Evolutionary conservation across 257 asterid species (phyloP).

Genomic region (Forsythia suspensa): DNA sequence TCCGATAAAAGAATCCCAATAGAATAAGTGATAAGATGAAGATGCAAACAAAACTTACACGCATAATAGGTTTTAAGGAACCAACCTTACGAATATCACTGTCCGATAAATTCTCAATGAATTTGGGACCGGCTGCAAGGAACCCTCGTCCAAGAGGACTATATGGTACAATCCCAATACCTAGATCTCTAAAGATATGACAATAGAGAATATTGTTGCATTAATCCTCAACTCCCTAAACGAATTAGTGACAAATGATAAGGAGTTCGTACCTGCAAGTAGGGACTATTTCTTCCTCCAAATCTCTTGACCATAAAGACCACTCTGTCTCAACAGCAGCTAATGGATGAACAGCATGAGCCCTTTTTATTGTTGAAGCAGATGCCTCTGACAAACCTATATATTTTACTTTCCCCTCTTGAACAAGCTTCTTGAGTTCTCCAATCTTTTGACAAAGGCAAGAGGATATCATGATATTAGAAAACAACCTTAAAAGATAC

Average conservation of each 20-base stretch:
- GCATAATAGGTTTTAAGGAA: too few relatives aligned
- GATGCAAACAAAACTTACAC: too few relatives aligned
- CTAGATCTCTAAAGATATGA: constrained; percentile 23
- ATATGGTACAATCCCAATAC: constrained; percentile 30
- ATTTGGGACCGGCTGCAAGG: constrained; percentile 28
- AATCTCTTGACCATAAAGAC: constrained; percentile 76
- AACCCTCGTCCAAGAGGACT: constrained; percentile 36
- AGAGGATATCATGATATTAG: background rate
- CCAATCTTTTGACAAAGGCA: constrained; percentile 44
- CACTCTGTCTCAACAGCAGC: constrained; percentile 73
- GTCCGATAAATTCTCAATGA: constrained; percentile 14
- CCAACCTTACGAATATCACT: constrained; percentile 24
- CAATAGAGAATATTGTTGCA: background rate
- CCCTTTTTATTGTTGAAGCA: constrained; percentile 73
- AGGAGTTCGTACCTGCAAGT: constrained; percentile 49
- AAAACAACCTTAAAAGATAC: background rate
- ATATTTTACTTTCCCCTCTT: constrained; percentile 76
- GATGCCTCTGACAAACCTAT: constrained; percentile 78
- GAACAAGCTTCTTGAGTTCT: constrained; percentile 72
- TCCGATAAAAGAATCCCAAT: too few relatives aligned
- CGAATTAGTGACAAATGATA: background rate
- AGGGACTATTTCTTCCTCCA: constrained; percentile 61
- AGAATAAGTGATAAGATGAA: too few relatives aligned
- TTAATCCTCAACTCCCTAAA: background rate
- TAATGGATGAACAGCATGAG: constrained; percentile 73